Conservation (phyloP, 2,329 filamentous ascomycete genomes). For the Cladosporium austrohemisphaericum region DNA sequence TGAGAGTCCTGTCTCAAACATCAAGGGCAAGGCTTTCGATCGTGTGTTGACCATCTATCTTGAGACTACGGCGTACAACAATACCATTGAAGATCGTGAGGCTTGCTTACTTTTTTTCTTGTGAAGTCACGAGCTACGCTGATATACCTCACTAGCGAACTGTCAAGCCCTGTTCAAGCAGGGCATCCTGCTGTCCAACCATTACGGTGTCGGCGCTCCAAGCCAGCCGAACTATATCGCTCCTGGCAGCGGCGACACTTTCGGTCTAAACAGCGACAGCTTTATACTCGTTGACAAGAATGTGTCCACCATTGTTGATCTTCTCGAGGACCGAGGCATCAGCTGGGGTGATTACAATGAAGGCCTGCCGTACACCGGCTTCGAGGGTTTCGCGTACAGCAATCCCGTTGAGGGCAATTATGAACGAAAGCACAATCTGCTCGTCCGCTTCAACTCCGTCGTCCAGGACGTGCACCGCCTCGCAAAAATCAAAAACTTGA, state of each 20-base stretch:
- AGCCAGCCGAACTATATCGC: conserved; percentile 71
- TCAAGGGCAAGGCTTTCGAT: conserved; percentile 68
- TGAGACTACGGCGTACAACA: conserved; percentile 66
- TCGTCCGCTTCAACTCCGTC: conserved; percentile 59
- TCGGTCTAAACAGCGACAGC: conserved; percentile 64
- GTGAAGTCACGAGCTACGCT: neutral
- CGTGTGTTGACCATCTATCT: conserved; percentile 68
- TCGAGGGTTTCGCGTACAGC: conserved; percentile 54
- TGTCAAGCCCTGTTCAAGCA: conserved; percentile 22
- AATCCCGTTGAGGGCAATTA: too few relatives aligned
- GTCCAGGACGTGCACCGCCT: conserved; percentile 54
- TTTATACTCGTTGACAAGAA: conserved; percentile 45
- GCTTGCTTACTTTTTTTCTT: neutral
- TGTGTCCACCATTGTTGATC: conserved; percentile 32
- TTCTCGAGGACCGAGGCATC: conserved; percentile 35
- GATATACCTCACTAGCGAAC: neutral
- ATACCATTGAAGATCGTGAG: conserved; percentile 55
- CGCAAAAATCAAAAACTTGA: conserved; percentile 68
- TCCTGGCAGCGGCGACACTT: conserved; percentile 63
- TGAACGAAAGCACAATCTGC: conserved; percentile 71
- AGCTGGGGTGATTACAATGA: conserved; percentile 64
- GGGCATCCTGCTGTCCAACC: conserved; percentile 55
- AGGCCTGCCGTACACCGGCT: conserved; percentile 67
- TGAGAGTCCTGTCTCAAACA: conserved; percentile 57
- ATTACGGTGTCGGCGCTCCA: conserved; percentile 58